Evolutionary conservation across 768 basidiomycete species (phyloP).

Genomic region (Lanmaoa pseudosensibilis): DNA sequence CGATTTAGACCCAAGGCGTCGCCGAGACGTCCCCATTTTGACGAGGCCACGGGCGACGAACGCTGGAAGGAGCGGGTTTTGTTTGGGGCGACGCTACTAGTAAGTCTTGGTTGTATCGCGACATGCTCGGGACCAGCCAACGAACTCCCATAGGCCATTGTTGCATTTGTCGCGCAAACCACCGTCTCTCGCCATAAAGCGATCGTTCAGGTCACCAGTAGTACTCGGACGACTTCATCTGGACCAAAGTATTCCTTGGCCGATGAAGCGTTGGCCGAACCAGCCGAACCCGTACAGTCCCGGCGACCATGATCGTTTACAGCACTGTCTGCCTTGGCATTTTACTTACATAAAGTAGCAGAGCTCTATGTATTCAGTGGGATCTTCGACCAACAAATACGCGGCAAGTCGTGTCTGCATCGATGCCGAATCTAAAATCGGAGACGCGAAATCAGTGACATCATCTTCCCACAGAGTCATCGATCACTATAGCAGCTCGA

Average conservation of each 20-base stretch:
- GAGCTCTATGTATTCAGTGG: background rate
- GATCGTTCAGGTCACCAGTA: constrained; percentile 20
- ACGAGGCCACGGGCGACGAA: constrained; percentile 49
- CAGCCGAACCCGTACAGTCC: background rate
- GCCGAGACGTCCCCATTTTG: constrained; percentile 45
- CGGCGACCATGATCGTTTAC: background rate
- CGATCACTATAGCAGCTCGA: no score
- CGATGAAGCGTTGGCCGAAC: constrained; percentile 27
- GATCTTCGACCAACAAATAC: background rate
- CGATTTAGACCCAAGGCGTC: constrained; percentile 43
- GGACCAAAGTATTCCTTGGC: constrained; percentile 2
- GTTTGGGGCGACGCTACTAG: constrained; percentile 52
- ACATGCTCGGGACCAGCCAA: background rate
- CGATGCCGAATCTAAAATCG: no score
- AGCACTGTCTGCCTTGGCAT: background rate
- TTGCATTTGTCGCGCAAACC: constrained; percentile 35
- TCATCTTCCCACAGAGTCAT: no score
- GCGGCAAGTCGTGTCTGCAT: background rate
- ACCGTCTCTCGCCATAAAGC: constrained; percentile 32
- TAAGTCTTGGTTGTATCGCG: constrained; percentile 26
- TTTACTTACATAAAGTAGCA: background rate
- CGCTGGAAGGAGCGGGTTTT: constrained; percentile 67
- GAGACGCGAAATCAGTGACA: no score
- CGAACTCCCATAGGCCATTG: constrained; percentile 31
- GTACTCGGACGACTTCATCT: constrained; percentile 4